Base-by-base conservation (phyloP, 768 basidiomycete species). In the Exidia glandulosa region DNA sequence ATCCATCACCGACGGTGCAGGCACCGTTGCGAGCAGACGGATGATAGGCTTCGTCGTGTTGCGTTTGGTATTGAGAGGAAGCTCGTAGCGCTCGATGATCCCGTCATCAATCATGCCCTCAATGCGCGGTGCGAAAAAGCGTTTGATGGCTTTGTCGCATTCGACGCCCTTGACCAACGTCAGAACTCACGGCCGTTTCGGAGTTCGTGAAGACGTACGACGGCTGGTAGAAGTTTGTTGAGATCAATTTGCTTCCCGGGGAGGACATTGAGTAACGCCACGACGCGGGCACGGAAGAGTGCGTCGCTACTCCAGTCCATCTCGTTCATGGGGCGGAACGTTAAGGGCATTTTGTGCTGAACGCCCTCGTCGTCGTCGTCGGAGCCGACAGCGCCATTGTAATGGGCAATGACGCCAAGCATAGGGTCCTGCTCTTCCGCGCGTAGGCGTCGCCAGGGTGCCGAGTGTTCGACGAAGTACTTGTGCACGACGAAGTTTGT, bases 401-500 rank as follows among this genome's bases (percentile, higher is more conserved):
- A 67, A 62, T 63, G 65, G 33, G 19, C 59, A 14, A 63, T 66
- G 9, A 29, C 62, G 78, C 75, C n/a, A 79, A 13, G 61, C 62
- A 50, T 74, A 72, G 52, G 69, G 74, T 69, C 50, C 30, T 25
- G 25, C 50, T 87, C 87, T 72, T 90, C 89, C 19, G 84, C 81
- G 13, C 83, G 81, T 59, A 92, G 86, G 59, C 79, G 81, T 66
- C 84, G 81, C 90, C 90, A 92, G n/a, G 82, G 76, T 0, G 81
- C 75, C 65, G 81, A 88, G 36, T 80, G 78, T 56, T 90, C 85
- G 66, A 86, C 88, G 69, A 93, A 94, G 68, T 93, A 84, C 65
- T 81, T 87, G 74, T 92, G 92, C 50, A 95, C 82, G 67, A 81
- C 83, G 61, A 88, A 82, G 69, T 94, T 82, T 32, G 83, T 82